phyloP scores from a whole-genome alignment of 2,329 filamentous ascomycete species.

The Colletotrichum sublineola region DNA sequence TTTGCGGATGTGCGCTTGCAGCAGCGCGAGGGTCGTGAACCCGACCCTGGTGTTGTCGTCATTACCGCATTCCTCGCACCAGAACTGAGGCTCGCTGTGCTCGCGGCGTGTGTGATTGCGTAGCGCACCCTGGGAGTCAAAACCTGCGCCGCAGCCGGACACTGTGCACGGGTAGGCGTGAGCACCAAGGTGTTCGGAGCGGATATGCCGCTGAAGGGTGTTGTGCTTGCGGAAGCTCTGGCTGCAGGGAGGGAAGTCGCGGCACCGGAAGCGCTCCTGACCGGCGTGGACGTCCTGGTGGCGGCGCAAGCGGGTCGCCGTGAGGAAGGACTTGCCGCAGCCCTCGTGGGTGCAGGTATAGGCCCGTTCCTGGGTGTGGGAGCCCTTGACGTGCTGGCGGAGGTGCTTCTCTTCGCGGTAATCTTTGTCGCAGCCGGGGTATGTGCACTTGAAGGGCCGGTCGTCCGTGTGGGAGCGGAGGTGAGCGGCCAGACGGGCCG shows the following conservation, averaged over 20 bases:
- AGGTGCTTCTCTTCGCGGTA: slow-evolving; percentile 91
- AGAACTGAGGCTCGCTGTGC: slow-evolving; percentile 79
- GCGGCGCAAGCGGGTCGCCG: slow-evolving; percentile 80
- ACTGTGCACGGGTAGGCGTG: slow-evolving; percentile 79
- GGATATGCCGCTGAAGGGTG: slow-evolving; percentile 86
- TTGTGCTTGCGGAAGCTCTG: slow-evolving; percentile 89
- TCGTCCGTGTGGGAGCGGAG: slow-evolving; percentile 88
- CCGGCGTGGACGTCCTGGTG: slow-evolving; percentile 85
- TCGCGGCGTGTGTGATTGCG: slow-evolving; percentile 77
- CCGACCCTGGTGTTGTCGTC: slow-evolving; percentile 61
- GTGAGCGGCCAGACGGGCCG: slow-evolving; percentile 83
- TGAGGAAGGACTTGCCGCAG: slow-evolving; percentile 86
- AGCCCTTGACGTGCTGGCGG: slow-evolving; percentile 85
- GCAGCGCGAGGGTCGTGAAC: slow-evolving; percentile 79
- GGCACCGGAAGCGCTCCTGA: slow-evolving; percentile 81
- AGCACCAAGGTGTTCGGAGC: slow-evolving; percentile 78
- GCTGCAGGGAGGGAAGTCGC: slow-evolving; percentile 76
- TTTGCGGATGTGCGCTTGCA: slow-evolving; percentile 80
- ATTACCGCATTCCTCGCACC: slow-evolving; percentile 79
- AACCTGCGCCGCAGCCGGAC: slow-evolving; percentile 73
- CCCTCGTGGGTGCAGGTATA: slow-evolving; percentile 77
- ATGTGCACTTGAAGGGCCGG: slow-evolving; percentile 80
- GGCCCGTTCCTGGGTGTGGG: slow-evolving; percentile 78
- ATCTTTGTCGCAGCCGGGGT: slow-evolving; percentile 80
- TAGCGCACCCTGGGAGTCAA: slow-evolving; percentile 79